A percentile compares a stretch with the other conserved stretches of the same genome.
These are phyloP conservation scores for Purpureocillium takamizusanense DNA, from an alignment of 2,329 filamentous ascomycete genomes.

Conservation along the genomic window DNA sequence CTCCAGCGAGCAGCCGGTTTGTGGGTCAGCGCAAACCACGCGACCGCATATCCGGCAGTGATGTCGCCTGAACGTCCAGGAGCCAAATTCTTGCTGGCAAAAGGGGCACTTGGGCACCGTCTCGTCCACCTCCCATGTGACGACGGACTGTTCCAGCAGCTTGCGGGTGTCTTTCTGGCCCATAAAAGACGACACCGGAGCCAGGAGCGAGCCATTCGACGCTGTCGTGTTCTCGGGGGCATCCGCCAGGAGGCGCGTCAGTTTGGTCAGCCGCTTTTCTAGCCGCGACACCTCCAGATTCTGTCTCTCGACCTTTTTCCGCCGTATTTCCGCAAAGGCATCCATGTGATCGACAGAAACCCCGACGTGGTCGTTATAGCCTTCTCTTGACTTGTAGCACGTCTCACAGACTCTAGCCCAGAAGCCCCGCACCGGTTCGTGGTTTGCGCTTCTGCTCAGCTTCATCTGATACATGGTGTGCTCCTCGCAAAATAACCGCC, in stretches of 20 bases:
- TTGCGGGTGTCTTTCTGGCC: slow-evolving; percentile 71
- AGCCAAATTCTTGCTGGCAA: slow-evolving; percentile 90
- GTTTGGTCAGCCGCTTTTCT: slow-evolving; percentile 83
- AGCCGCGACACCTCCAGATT: slow-evolving; percentile 81
- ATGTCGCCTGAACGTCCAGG: slow-evolving; percentile 86
- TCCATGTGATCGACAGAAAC: slow-evolving; percentile 61
- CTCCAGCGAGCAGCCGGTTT: slow-evolving; percentile 77
- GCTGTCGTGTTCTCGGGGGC: slow-evolving; percentile 56
- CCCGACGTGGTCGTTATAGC: slow-evolving; percentile 85
- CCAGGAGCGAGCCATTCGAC: slow-evolving; percentile 43
- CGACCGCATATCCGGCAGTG: slow-evolving; percentile 91
- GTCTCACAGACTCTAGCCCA: slow-evolving; percentile 98
- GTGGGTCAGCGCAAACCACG: slow-evolving; percentile 83
- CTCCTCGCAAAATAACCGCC: slow-evolving; percentile 88
- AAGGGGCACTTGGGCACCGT: slow-evolving; percentile 77
- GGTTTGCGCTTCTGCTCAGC: slow-evolving; percentile 76
- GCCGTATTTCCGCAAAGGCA: slow-evolving; percentile 62
- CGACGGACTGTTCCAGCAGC: slow-evolving; percentile 78
- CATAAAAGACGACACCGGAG: slow-evolving; percentile 50
- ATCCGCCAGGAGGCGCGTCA: slow-evolving; percentile 75
- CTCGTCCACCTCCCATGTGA: slow-evolving; percentile 90
- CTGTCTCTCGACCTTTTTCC: slow-evolving; percentile 72
- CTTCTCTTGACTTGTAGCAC: slow-evolving; percentile 94
- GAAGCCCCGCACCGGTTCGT: slow-evolving; percentile 81
- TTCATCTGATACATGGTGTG: slow-evolving; percentile 99